Evolutionary conservation across 768 basidiomycete species (phyloP).

Genomic region (Solioccasus polychromus): DNA sequence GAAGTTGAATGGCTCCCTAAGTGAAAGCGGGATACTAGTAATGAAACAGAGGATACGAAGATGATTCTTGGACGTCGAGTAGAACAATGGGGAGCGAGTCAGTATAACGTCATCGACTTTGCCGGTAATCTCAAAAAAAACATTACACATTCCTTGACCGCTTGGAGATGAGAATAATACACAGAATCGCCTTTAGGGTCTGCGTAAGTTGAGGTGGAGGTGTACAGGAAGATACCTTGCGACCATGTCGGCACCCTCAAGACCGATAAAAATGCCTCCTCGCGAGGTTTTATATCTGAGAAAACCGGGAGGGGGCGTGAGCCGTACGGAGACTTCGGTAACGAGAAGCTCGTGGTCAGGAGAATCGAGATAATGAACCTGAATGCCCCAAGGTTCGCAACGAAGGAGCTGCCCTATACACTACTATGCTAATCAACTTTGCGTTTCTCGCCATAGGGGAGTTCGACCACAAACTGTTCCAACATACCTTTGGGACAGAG

Average conservation of each 20-base stretch:
- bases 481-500: constrained; percentile 49
- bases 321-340: too few relatives aligned
- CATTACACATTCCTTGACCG: not conserved
- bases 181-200: not conserved
- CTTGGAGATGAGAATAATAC: constrained; percentile 1
- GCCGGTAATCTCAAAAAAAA: constrained; percentile 1
- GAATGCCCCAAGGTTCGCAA: not conserved
- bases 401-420: not conserved
- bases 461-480: too few relatives aligned
- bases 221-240: not conserved
- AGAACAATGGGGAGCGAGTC: not conserved
- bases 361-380: not conserved
- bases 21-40: not conserved
- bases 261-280: not conserved
- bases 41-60: constrained; percentile 2
- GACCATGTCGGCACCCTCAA: not conserved
- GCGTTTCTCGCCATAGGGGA: not conserved
- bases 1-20: not conserved
- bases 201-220: not conserved
- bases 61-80: not conserved
- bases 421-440: not conserved
- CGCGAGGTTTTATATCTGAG: constrained; percentile 1
- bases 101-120: not conserved
- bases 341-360: not conserved
- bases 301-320: too few relatives aligned